Evolutionary conservation across 2,329 filamentous ascomycete genomes (phyloP).

Genomic region (Chrysoporthe deuterocubensis): DNA sequence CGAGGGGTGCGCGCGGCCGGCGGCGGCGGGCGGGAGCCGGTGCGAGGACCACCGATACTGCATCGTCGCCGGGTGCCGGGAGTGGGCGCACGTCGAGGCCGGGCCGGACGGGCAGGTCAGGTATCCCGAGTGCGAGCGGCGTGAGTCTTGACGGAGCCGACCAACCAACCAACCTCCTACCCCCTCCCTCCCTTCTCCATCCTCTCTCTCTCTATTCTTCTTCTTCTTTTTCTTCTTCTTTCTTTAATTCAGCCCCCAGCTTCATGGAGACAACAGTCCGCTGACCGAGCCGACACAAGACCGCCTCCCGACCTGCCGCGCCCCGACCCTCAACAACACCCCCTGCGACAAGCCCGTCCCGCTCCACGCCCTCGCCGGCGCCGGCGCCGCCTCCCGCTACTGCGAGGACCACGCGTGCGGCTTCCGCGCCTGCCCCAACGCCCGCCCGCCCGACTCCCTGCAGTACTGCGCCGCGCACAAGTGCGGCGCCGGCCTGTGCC

Average conservation of each 20-base stretch:
- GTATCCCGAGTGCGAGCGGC: constrained; percentile 19
- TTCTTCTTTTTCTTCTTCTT: background rate
- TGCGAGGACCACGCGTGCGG: constrained; percentile 29
- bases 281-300: constrained; percentile 13
- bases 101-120: constrained; percentile 14
- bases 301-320: constrained; percentile 24
- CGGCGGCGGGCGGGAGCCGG: background rate
- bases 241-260: too few species aligned
- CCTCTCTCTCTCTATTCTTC: background rate
- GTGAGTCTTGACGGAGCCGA: background rate
- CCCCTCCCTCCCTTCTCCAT: background rate
- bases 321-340: constrained; percentile 7
- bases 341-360: constrained; percentile 20
- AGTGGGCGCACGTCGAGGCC: constrained; percentile 21
- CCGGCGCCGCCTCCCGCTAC: constrained; percentile 10
- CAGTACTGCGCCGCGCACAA: constrained; percentile 34
- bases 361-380: background rate
- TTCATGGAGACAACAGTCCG: too few species aligned
- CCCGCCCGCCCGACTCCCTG: constrained; percentile 17
- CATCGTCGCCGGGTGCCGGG: constrained; percentile 15
- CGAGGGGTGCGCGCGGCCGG: constrained; percentile 11
- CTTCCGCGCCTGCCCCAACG: constrained; percentile 24
- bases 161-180: background rate
- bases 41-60: constrained; percentile 22
- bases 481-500: constrained; percentile 32